These are phyloP conservation scores for Paracamarosporium sp. DNA, from an alignment of 2,329 filamentous ascomycete species.

Conservation along the genomic window DNA sequence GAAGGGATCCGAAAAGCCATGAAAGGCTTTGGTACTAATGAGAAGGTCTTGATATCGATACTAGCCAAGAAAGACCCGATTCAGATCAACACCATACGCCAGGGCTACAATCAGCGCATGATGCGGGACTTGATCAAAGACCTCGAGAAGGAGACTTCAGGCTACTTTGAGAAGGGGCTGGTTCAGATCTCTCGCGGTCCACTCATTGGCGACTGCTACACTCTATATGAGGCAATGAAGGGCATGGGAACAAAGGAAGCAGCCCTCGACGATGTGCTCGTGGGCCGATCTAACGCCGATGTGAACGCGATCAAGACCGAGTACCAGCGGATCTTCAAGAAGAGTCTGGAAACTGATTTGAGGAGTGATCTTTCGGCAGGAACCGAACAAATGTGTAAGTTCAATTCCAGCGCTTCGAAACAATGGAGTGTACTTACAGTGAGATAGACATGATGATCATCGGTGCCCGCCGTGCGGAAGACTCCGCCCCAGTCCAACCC, in stretches of 20 bases:
- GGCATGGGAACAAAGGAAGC: constrained; percentile 86
- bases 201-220: constrained; percentile 75
- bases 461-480: constrained; percentile 76
- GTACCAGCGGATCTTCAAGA: constrained; percentile 73
- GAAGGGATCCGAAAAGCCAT: constrained; percentile 79
- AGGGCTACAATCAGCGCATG: constrained; percentile 68
- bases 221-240: constrained; percentile 73
- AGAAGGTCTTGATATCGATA: constrained; percentile 74
- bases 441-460: constrained; percentile 73
- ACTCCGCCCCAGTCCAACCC: constrained; percentile 75
- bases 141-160: constrained; percentile 75
- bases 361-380: constrained; percentile 82
- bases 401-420: neutral
- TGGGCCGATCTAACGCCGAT: constrained; percentile 85
- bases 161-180: constrained; percentile 77
- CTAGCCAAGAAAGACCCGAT: constrained; percentile 78
- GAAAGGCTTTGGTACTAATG: constrained; percentile 93
- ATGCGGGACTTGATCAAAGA: constrained; percentile 74
- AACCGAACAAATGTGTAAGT: constrained; percentile 74
- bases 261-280: constrained; percentile 84
- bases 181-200: constrained; percentile 80
- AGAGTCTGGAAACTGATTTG: constrained; percentile 74
- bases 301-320: constrained; percentile 82
- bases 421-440: neutral
- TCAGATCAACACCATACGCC: constrained; percentile 70